Evolutionary conservation across 495 filamentous ascomycete species (phyloP).

Genomic region (Talaromyces trachyspermus): DNA sequence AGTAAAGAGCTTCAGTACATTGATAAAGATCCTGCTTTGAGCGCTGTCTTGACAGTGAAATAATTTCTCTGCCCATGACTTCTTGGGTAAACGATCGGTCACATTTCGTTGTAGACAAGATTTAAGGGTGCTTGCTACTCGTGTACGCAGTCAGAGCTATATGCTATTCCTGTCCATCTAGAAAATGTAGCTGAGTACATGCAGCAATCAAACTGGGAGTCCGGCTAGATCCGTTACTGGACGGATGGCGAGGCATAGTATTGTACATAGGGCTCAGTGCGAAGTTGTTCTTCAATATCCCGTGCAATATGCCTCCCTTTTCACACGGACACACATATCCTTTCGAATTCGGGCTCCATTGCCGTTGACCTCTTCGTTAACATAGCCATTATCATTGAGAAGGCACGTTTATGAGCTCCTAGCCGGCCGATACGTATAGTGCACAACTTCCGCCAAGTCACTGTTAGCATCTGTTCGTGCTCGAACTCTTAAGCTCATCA

Average conservation of each 20-base stretch:
- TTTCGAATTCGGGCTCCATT: not conserved
- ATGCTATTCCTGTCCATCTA: too few species aligned
- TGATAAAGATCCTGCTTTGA: too few species aligned
- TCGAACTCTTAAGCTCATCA: not conserved
- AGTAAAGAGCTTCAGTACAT: too few species aligned
- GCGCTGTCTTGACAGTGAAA: too few species aligned
- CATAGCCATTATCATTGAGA: not conserved
- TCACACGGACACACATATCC: not conserved
- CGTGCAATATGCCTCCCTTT: not conserved
- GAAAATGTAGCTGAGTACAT: too few species aligned
- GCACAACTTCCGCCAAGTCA: not conserved
- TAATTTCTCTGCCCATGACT: too few species aligned
- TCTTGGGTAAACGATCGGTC: too few species aligned
- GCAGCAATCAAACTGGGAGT: not conserved
- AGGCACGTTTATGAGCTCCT: not conserved
- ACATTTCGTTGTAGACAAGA: too few species aligned
- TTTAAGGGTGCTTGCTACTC: too few species aligned
- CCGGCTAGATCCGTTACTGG: not conserved
- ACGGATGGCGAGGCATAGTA: not conserved
- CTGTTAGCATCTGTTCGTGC: not conserved
- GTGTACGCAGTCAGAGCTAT: too few species aligned
- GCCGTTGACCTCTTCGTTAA: not conserved
- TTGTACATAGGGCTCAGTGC: not conserved
- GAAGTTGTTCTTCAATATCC: not conserved
- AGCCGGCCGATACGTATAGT: not conserved